Percentiles rank a stretch among this genome's conserved stretches.
Conservation (phyloP, 2,329 filamentous ascomycete species). For the Stemphylium beticola region DNA sequence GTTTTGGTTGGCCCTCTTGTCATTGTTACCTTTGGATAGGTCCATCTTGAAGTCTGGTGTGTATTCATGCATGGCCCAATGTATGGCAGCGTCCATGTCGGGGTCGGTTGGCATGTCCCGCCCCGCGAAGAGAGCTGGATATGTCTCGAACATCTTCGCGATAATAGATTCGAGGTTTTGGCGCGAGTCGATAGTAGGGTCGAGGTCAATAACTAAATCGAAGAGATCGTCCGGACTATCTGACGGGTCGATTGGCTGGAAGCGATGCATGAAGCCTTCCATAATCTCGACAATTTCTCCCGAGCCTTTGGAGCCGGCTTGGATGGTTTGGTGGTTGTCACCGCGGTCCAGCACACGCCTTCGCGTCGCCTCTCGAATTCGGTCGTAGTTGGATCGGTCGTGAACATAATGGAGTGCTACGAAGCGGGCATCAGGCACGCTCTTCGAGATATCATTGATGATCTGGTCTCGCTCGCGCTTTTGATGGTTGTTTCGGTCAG, state of each 20-base stretch:
- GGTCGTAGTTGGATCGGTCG: constrained; percentile 68
- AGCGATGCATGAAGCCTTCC: constrained; percentile 89
- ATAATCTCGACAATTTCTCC: constrained; percentile 86
- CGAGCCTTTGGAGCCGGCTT: constrained; percentile 74
- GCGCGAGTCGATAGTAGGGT: constrained; percentile 77
- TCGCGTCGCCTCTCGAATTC: constrained; percentile 76
- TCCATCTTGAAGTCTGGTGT: constrained; percentile 76
- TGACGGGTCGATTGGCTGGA: constrained; percentile 75
- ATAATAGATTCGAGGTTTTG: constrained; percentile 85
- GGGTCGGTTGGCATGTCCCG: constrained; percentile 69
- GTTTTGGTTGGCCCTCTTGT: constrained; percentile 25
- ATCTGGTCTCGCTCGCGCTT: constrained; percentile 87
- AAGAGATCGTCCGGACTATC: constrained; percentile 79
- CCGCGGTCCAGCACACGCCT: constrained; percentile 82
- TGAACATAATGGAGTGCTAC: constrained; percentile 91
- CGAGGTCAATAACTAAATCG: constrained; percentile 82
- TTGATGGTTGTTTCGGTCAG: constrained; percentile 94
- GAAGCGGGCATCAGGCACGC: constrained; percentile 69
- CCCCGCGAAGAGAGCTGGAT: constrained; percentile 73
- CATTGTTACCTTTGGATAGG: constrained; percentile 61
- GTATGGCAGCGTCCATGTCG: constrained; percentile 80
- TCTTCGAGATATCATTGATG: constrained; percentile 73
- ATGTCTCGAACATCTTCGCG: constrained; percentile 72
- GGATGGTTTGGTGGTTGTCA: constrained; percentile 98
- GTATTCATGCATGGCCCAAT: constrained; percentile 77